Conservation (phyloP, 2,329 filamentous ascomycete species). For the Xylariaceae sp. region DNA sequence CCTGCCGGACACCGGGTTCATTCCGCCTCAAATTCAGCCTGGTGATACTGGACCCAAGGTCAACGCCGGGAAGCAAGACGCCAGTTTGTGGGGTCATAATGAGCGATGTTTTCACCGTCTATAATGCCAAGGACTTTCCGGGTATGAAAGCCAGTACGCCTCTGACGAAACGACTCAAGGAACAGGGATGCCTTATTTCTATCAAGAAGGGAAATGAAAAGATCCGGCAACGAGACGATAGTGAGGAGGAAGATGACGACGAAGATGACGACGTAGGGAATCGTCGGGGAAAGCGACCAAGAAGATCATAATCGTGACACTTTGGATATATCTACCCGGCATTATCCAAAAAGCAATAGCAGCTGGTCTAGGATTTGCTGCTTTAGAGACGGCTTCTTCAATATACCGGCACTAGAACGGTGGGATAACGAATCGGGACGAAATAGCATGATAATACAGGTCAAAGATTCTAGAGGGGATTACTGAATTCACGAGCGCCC, state of each 20-base stretch:
- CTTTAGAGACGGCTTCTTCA: not conserved
- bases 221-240: conserved; percentile 38
- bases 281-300: conserved; percentile 21
- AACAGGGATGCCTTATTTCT: conserved; percentile 78
- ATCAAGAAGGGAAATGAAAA: conserved; percentile 83
- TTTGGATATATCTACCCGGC: too few species aligned
- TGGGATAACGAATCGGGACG: too few species aligned
- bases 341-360: not conserved
- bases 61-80: conserved; percentile 48
- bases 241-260: conserved; percentile 41
- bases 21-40: conserved; percentile 73
- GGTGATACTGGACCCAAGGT: conserved; percentile 64
- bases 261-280: conserved; percentile 24
- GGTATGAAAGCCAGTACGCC: conserved; percentile 76
- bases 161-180: conserved; percentile 68
- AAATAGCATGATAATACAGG: too few species aligned
- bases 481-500: too few species aligned
- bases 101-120: conserved; percentile 73
- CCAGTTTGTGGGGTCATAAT: conserved; percentile 49
- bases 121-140: conserved; percentile 80
- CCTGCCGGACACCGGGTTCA: conserved; percentile 70
- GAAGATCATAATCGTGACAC: conserved; percentile 16
- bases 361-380: not conserved
- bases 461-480: too few species aligned
- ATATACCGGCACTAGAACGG: too few species aligned